Evolutionary conservation across 139 green algal genomes (phyloP), one percentile per base, ranked within the genome.

Genomic region (Picochlorum sp.): DNA sequence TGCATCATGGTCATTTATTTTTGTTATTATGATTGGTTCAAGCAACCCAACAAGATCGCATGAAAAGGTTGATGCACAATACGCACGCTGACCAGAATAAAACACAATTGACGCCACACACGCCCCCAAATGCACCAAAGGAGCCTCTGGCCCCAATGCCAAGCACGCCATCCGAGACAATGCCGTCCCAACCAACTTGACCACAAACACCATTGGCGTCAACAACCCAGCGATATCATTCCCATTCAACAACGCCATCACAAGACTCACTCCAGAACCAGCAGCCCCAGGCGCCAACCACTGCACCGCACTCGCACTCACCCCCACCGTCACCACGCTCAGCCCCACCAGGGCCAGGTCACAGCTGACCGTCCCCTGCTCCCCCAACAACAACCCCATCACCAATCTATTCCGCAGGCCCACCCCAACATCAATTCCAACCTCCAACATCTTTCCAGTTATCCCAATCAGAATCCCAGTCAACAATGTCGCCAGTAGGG

Each of bases 41-140:
- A 30, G 4, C 28, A 30, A 30, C 28, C 28, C 28, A 30, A 30
- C 28, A 30, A 30, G 28, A 30, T 30, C 28, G 28, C 28, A 30
- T 30, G 28, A 30, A 30, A 30, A 30, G 0, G 28, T 30, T 30
- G 26, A 30, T 30, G 26, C 28, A 30, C 28, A 1, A 30, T 30
- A 72, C 18, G 51, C 21, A 78, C 56, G 13, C 30, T 56, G 65
- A 32, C 66, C 65, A 5, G 15, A 28, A 4, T 38, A 20, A n/a
- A 50, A 76, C 46, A 87, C 79, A 24, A 83, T 67, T 3, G 80
- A 87, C 3, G 85, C 91, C 3, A 95, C 58, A 65, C 76, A 86
- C 0, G 91, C 86, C 4, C 91, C 91, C 41, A 96, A 86, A 72
- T 96, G 90, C 4, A 96, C 82, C 84, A 96, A 87, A 32, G 90